These are phyloP conservation scores for Podaxis sp. DNA, from an alignment of 768 basidiomycete species.

Conservation along the genomic window DNA sequence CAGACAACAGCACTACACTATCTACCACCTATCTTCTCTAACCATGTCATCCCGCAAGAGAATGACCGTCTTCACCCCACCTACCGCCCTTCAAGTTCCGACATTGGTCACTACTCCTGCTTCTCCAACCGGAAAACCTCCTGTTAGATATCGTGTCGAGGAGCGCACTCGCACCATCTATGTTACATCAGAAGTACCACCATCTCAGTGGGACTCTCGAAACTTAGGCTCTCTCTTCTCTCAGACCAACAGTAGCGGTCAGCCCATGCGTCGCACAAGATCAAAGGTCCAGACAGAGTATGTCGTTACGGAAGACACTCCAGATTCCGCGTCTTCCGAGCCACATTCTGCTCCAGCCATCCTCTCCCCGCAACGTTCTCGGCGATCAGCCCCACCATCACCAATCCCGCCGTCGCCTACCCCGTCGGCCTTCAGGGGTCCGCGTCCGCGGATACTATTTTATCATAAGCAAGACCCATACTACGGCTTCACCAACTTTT, in stretches of 20 bases:
- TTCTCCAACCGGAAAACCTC: constrained; percentile 30
- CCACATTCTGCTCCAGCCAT: constrained; percentile 4
- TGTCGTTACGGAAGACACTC: constrained; percentile 23
- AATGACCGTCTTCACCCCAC: constrained; percentile 37
- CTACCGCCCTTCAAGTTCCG: constrained; percentile 23
- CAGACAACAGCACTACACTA: constrained; percentile 5
- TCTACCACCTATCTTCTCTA: background rate
- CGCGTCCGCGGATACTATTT: constrained; percentile 47
- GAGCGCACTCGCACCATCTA: constrained; percentile 46
- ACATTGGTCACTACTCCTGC: constrained; percentile 18
- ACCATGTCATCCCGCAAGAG: constrained; percentile 34
- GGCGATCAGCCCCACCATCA: constrained; percentile 9
- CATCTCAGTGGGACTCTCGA: constrained; percentile 39
- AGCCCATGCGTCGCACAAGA: constrained; percentile 31
- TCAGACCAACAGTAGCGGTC: constrained; percentile 28
- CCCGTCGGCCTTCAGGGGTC: constrained; percentile 19
- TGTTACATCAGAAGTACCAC: constrained; percentile 41
- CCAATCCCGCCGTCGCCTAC: constrained; percentile 16
- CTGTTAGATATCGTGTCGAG: constrained; percentile 45
- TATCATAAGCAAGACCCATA: constrained; percentile 63
- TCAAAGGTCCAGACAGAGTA: constrained; percentile 29
- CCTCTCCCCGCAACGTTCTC: constrained; percentile 8
- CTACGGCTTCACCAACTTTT: constrained; percentile 76
- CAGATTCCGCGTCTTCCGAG: background rate
- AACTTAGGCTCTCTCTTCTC: constrained; percentile 39